Conservation (phyloP, 345 rosid genomes). For the Jatropha curcas region DNA sequence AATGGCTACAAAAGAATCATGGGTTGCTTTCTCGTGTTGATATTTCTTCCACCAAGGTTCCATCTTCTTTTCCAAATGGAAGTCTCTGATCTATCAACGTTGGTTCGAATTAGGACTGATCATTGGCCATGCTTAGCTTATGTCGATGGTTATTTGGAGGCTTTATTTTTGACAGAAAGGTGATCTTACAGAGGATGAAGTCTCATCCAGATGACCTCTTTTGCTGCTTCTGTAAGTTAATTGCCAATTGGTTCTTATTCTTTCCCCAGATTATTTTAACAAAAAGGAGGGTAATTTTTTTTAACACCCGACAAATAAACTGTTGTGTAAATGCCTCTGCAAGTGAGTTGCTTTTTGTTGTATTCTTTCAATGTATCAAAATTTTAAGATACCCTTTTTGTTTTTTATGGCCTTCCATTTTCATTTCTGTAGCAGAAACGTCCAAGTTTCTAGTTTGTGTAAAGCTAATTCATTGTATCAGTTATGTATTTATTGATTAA, state of each 20-base stretch:
- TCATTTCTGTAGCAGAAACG: background rate
- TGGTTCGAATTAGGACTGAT: conserved; percentile 91
- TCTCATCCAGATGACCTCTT: conserved; percentile 11
- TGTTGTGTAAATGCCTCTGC: conserved; percentile 20
- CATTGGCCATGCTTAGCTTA: conserved; percentile 99
- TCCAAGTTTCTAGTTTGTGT: conserved; percentile 4
- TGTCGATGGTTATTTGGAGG: conserved; percentile 91
- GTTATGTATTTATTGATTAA: conserved; percentile 1
- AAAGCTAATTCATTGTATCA: background rate
- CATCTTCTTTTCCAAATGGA: conserved; percentile 95
- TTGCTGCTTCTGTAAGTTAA: conserved; percentile 13
- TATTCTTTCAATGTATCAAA: conserved; percentile 14
- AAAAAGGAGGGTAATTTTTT: conserved; percentile 23
- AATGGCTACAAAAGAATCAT: conserved; percentile 51
- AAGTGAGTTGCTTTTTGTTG: conserved; percentile 3
- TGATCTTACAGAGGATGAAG: conserved; percentile 10
- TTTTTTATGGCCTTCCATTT: too few relatives aligned
- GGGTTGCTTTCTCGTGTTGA: conserved; percentile 69
- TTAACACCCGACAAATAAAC: conserved; percentile 16
- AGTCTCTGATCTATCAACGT: conserved; percentile 71
- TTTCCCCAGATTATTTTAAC: conserved; percentile 21
- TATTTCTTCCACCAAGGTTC: conserved; percentile 91
- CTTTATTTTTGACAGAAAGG: conserved; percentile 55
- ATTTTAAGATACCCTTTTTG: background rate
- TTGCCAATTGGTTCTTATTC: conserved; percentile 18